Evolutionary conservation across 1,139 yeast species (phyloP).

Genomic region (Lodderomyces beijingensis): DNA sequence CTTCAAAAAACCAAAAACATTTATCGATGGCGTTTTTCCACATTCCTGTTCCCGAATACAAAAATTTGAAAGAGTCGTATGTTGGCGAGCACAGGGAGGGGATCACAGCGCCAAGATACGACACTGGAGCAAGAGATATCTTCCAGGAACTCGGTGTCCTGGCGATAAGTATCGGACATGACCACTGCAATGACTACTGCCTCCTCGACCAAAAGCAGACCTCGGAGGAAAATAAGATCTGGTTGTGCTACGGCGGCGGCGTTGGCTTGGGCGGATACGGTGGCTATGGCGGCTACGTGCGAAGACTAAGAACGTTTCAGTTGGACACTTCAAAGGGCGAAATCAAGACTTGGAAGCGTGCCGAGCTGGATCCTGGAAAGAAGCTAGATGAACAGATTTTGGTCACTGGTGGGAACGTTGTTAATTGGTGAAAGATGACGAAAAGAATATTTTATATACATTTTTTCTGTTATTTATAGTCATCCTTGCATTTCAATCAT

Average conservation of each 20-base stretch:
- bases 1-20: slow-evolving; percentile 28
- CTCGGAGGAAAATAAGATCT: slow-evolving; percentile 40
- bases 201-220: slow-evolving; percentile 35
- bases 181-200: slow-evolving; percentile 91
- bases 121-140: slow-evolving; percentile 58
- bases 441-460: no score
- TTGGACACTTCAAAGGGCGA: slow-evolving; percentile 49
- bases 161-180: slow-evolving; percentile 84
- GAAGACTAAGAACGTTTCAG: slow-evolving; percentile 72
- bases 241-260: slow-evolving; percentile 95
- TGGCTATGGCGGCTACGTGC: slow-evolving; percentile 79
- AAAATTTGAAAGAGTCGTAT: slow-evolving; percentile 38
- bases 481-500: no score
- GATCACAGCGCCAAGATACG: slow-evolving; percentile 70
- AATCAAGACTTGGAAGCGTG: slow-evolving; percentile 72
- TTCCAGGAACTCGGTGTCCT: slow-evolving; percentile 63
- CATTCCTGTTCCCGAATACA: slow-evolving; percentile 84
- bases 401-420: slow-evolving; percentile 46
- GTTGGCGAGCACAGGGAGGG: slow-evolving; percentile 68
- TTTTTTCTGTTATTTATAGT: no score
- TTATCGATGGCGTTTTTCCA: slow-evolving; percentile 89
- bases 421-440: slow-evolving; percentile 16
- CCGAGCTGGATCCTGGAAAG: slow-evolving; percentile 49
- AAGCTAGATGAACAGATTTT: slow-evolving; percentile 56
- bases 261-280: slow-evolving; percentile 94